Evolutionary conservation across 2,329 filamentous ascomycete species (phyloP).

Genomic region (Apiospora rasikravindrae): DNA sequence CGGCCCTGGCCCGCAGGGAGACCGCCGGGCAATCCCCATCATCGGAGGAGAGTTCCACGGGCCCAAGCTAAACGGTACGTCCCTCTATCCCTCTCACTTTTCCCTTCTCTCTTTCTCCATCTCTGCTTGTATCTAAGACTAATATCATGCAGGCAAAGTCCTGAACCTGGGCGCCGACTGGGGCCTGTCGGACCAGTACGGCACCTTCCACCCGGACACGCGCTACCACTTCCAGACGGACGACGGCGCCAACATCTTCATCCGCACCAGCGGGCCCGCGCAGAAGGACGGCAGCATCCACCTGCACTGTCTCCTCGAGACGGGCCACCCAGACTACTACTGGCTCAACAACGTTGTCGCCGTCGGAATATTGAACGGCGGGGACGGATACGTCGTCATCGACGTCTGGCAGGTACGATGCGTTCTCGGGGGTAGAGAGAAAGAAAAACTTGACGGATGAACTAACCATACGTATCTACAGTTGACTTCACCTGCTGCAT

Average conservation of each 20-base stretch:
- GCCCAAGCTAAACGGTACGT: constrained; percentile 27
- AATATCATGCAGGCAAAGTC: constrained; percentile 29
- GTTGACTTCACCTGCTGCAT: not conserved
- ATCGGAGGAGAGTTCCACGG: constrained; percentile 35
- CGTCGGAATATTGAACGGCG: constrained; percentile 33
- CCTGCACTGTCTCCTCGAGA: constrained; percentile 35
- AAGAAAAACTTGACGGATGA: not conserved
- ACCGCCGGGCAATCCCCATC: constrained; percentile 35
- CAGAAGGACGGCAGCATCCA: constrained; percentile 33
- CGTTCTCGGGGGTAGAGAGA: not conserved
- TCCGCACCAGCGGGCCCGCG: constrained; percentile 36
- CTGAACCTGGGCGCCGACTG: constrained; percentile 38
- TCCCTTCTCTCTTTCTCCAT: not conserved
- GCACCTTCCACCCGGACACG: constrained; percentile 37
- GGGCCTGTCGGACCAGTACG: constrained; percentile 33
- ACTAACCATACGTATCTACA: not conserved
- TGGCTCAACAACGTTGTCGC: constrained; percentile 40
- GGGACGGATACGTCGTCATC: constrained; percentile 30
- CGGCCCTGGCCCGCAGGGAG: constrained; percentile 32
- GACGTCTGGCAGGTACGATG: constrained; percentile 37
- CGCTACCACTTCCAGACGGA: constrained; percentile 38
- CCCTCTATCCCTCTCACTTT: not conserved
- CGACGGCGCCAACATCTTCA: constrained; percentile 39
- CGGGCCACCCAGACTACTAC: constrained; percentile 34
- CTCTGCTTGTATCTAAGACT: not conserved